phyloP scores from a whole-genome alignment of 2,329 filamentous ascomycete genomes.

The Lecanosticta acicola region DNA sequence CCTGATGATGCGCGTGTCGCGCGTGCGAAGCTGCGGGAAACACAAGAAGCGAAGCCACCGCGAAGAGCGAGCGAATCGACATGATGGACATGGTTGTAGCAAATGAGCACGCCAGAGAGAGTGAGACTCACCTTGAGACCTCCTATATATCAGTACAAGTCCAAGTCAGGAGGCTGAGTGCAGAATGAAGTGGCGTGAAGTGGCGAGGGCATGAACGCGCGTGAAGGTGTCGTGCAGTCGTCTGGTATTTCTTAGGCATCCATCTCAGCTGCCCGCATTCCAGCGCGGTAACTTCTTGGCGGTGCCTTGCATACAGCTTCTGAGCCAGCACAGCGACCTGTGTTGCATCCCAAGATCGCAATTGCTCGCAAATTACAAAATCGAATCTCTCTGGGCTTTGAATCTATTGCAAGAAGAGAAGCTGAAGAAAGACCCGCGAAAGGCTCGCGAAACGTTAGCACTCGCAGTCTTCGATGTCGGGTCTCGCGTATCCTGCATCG shows the following conservation, averaged over 20 bases:
- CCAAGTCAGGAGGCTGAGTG: not conserved
- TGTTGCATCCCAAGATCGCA: too few species aligned
- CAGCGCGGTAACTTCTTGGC: too few species aligned
- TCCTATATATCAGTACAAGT: not conserved
- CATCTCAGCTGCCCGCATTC: not conserved
- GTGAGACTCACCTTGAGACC: not conserved
- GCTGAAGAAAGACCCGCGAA: too few species aligned
- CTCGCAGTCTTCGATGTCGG: too few species aligned
- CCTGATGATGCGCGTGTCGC: not conserved
- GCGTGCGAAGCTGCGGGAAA: not conserved
- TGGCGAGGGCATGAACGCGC: not conserved
- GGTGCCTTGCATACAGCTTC: too few species aligned
- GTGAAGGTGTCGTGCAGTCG: not conserved
- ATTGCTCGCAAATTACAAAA: too few species aligned
- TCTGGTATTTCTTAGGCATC: not conserved
- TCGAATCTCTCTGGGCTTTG: too few species aligned
- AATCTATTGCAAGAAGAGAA: too few species aligned
- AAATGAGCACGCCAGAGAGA: not conserved
- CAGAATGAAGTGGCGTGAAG: not conserved
- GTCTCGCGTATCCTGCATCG: too few species aligned
- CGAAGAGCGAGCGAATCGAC: not conserved
- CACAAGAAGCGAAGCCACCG: not conserved
- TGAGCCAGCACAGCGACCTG: too few species aligned
- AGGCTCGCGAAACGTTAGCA: too few species aligned
- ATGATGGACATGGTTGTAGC: not conserved